These are phyloP conservation scores for Phytophthora podocarpi DNA, from an alignment of 352 stramenopile genomes.

Conservation along the genomic window DNA sequence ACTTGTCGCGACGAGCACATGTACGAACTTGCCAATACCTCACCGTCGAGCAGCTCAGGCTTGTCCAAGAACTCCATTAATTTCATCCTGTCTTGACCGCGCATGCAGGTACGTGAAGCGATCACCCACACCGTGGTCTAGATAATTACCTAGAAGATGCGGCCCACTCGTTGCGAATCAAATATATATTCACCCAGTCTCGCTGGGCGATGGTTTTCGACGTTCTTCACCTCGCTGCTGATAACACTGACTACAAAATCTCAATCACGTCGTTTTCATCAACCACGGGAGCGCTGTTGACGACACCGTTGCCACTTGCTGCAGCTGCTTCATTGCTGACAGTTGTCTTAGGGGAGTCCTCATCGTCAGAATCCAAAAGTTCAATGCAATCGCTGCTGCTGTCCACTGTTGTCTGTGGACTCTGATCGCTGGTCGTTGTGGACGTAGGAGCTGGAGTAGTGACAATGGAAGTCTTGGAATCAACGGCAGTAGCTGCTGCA, in stretches of 20 bases:
- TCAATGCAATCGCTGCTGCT: conserved; percentile 59
- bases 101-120: neutral
- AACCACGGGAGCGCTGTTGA: neutral
- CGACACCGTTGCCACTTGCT: neutral
- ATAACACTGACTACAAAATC: conserved; percentile 41
- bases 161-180: conserved; percentile 10
- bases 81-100: conserved; percentile 14
- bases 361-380: conserved; percentile 63
- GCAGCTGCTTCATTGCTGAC: conserved; percentile 5
- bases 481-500: neutral
- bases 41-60: neutral
- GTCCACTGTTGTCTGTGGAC: conserved; percentile 37
- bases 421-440: conserved; percentile 13
- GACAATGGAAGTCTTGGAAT: conserved; percentile 5
- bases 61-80: conserved; percentile 7
- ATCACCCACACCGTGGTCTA: no score
- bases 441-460: conserved; percentile 6
- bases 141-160: conserved; percentile 1
- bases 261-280: conserved; percentile 44
- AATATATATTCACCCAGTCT: conserved; percentile 28
- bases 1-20: neutral
- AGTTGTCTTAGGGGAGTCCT: conserved; percentile 20
- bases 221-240: conserved; percentile 5
- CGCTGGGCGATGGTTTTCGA: conserved; percentile 10
- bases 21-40: neutral